Conservation (phyloP, 495 filamentous ascomycete genomes). For the Extremus antarcticus region DNA sequence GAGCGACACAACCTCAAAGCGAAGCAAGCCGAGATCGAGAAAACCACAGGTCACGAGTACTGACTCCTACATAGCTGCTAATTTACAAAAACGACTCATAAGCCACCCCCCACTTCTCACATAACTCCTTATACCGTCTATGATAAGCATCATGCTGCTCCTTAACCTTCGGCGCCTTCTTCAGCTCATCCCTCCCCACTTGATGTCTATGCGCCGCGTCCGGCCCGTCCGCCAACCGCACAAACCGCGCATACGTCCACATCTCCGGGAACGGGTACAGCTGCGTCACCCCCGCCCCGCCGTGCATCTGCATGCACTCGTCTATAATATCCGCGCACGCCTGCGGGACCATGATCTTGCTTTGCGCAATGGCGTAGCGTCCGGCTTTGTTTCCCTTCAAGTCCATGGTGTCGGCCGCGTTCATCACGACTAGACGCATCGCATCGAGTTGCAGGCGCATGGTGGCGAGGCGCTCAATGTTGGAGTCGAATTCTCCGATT, state of each 20-base stretch:
- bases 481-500: conserved; percentile 34
- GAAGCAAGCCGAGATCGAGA: neutral
- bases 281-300: conserved; percentile 33
- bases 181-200: conserved; percentile 34
- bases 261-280: conserved; percentile 34
- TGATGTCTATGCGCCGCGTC: conserved; percentile 35
- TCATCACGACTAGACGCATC: conserved; percentile 30
- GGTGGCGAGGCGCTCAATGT: conserved; percentile 33
- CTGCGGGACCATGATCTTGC: conserved; percentile 33
- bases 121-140: conserved; percentile 26
- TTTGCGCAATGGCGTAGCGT: conserved; percentile 32
- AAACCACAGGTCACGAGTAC: no score
- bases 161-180: conserved; percentile 27
- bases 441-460: conserved; percentile 33
- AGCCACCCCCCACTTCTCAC: conserved; percentile 26
- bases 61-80: neutral
- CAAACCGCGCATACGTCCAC: conserved; percentile 35
- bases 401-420: conserved; percentile 35
- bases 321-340: conserved; percentile 31
- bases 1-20: neutral
- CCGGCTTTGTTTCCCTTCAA: conserved; percentile 31
- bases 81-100: neutral
- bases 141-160: conserved; percentile 29
- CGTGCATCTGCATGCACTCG: conserved; percentile 36
- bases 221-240: conserved; percentile 34